Conservation (phyloP, 495 filamentous ascomycete species). For the Penicillium robsamsonii region DNA sequence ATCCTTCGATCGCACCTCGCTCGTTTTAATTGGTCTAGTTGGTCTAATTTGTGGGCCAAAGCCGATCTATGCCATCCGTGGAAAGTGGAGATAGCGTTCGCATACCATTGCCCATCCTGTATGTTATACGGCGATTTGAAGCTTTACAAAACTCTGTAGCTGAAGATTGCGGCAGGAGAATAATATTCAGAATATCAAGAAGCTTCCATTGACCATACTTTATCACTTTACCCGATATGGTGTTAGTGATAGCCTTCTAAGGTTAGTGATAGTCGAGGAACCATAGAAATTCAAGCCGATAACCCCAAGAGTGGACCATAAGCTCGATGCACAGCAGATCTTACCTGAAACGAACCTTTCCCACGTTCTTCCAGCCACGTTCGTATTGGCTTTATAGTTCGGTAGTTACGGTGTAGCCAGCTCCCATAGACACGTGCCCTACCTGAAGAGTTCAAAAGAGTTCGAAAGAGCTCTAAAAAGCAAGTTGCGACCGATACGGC, state of each 20-base stretch:
- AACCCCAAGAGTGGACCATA: neutral
- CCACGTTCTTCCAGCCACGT: constrained; percentile 16
- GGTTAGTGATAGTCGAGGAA: neutral
- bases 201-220: constrained; percentile 18
- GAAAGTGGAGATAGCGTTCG: constrained; percentile 7
- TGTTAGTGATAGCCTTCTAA: neutral
- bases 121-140: neutral
- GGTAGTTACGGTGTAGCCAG: neutral
- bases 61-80: constrained; percentile 4
- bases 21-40: neutral
- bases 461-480: neutral
- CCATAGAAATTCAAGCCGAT: constrained; percentile 2
- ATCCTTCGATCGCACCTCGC: constrained; percentile 2
- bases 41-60: neutral
- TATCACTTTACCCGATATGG: neutral
- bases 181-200: constrained; percentile 10
- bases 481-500: constrained; percentile 7
- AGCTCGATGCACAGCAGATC: constrained; percentile 22
- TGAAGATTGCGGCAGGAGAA: constrained; percentile 14
- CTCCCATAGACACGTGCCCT: neutral
- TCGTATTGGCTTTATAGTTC: neutral
- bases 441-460: neutral
- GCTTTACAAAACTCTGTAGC: constrained; percentile 1
- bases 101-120: neutral
- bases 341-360: constrained; percentile 15